Evolutionary conservation across 2,329 filamentous ascomycete genomes (phyloP).

Genomic region (Pyricularia pennisetigena): DNA sequence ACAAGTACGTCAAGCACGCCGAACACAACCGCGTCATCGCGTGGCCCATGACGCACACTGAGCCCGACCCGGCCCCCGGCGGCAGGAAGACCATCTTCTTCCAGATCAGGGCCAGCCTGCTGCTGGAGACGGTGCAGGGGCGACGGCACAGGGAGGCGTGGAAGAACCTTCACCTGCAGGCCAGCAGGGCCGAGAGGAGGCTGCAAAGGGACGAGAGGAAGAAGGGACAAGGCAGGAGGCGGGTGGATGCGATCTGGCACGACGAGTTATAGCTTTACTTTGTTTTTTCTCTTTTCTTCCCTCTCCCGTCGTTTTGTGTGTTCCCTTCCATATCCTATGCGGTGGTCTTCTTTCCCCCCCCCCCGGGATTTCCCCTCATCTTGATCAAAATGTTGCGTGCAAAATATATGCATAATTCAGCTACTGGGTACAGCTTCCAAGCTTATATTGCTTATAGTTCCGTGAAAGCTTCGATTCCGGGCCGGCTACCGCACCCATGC

Average conservation of each 20-base stretch:
- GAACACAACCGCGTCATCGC: slow-evolving; percentile 19
- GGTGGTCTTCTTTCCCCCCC: neutral
- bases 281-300: too few species aligned
- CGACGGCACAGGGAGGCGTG: slow-evolving; percentile 5
- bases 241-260: neutral
- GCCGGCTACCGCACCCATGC: neutral
- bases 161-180: slow-evolving; percentile 2
- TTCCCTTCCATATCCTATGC: neutral
- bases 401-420: neutral
- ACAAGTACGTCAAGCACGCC: slow-evolving; percentile 17
- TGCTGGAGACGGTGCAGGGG: slow-evolving; percentile 2
- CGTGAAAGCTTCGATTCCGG: neutral
- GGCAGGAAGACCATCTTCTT: slow-evolving; percentile 18
- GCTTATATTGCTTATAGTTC: neutral
- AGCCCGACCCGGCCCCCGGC: slow-evolving; percentile 14
- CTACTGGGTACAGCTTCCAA: neutral
- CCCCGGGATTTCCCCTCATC: neutral
- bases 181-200: slow-evolving; percentile 4
- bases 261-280: slow-evolving; percentile 5
- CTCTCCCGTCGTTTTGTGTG: too few species aligned
- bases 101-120: slow-evolving; percentile 17
- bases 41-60: slow-evolving; percentile 19
- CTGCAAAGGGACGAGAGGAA: slow-evolving; percentile 3
- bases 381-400: neutral
- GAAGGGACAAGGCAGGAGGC: slow-evolving; percentile 2